Base-by-base conservation (phyloP, 352 stramenopile species). In the Phytophthora pseudosyringae region DNA sequence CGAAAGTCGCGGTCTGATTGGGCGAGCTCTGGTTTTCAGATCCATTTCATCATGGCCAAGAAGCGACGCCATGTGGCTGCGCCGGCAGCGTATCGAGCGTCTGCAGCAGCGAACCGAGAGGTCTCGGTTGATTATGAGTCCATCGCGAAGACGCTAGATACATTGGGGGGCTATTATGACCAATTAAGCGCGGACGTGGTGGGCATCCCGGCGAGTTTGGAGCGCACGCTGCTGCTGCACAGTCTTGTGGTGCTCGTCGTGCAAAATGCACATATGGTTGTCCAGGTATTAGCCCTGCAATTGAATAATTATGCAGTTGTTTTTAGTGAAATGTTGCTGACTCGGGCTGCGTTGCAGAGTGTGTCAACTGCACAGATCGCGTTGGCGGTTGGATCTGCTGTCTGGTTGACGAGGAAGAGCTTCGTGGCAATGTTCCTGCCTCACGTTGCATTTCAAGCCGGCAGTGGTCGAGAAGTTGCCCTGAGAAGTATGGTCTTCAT, bases 261-360 rank as follows among this genome's bases (percentile, higher is more conserved):
- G 11, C 59, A 84, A 25, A 83, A 87, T 43, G 49, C 46, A 12
- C 49, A 86, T n/a, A 71, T 87, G 61, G 69, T 72, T 36, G 66
- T 81, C 15, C 28, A 73, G 75, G 80, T 89, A 67, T 16, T 58
- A 41, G 4, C 2, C 21, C 7, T 53, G 32, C 5, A 28, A 29
- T 25, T 44, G 5, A 45, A 33, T 36, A 46, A 6, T 43, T 50
- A n/a, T 41, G 4, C 3, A 7, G 1, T 46, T 46, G 3, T 50
- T 46, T 4, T 29, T 25, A 8, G 3, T n/a, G n/a, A 45, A 29
- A 26, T 13, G 6, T 45, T 28, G 5, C 39, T 16, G 16, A 52
- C 11, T 39, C n/a, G 10, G 12, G 38, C 28, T 52, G 11, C 53
- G 4, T 38, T 44, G 3, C 36, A 89, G 80, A 50, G 50, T 28